phyloP scores from a whole-genome alignment of 148 eudicot species.

The Vaccinium vitisidaea region DNA sequence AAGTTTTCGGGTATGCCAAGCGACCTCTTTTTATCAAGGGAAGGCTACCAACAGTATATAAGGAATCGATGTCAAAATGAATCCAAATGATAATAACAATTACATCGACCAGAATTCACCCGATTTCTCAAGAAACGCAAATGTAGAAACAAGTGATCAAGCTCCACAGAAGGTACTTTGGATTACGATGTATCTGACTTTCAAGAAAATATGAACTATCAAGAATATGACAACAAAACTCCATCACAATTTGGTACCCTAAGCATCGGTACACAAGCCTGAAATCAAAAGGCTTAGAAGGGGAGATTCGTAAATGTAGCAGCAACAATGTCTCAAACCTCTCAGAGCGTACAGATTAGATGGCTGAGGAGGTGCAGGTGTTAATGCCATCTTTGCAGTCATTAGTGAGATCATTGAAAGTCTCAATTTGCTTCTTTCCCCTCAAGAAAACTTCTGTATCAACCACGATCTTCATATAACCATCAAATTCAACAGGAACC shows the following conservation, averaged over 20 bases:
- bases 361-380: conserved; percentile 56
- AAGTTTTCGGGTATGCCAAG: background rate
- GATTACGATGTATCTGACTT: background rate
- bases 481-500: conserved; percentile 82
- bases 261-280: background rate
- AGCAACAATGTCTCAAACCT: conserved; percentile 10
- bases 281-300: background rate
- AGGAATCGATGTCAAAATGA: background rate
- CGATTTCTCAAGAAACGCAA: background rate
- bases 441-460: conserved; percentile 93
- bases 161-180: background rate
- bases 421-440: conserved; percentile 90
- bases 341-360: conserved; percentile 11
- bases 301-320: conserved; percentile 7
- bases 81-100: background rate
- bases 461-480: conserved; percentile 86
- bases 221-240: background rate
- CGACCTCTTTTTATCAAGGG: background rate
- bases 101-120: background rate
- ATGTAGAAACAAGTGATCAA: background rate
- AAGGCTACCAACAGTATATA: background rate
- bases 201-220: background rate
- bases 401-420: conserved; percentile 87
- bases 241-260: background rate
- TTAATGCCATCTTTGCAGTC: conserved; percentile 97